Percentiles rank a stretch among this genome's conserved stretches.
Evolutionary conservation across 2,329 filamentous ascomycete species (phyloP).

Genomic region (Colletotrichum tamarilloi): DNA sequence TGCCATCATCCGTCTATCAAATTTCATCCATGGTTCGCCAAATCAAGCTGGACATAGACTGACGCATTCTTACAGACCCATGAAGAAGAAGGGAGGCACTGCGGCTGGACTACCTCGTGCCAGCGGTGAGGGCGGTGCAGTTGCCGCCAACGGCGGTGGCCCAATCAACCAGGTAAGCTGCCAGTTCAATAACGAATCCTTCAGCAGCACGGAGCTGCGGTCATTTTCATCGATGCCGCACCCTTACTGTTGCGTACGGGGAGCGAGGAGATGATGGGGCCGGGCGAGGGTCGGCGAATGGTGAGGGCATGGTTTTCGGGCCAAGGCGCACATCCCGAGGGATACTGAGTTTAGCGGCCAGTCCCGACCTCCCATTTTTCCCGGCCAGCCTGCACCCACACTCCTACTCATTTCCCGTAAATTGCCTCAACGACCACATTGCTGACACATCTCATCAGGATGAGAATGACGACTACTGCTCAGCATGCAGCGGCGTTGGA

Average conservation of each 20-base stretch:
- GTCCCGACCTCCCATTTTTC: slow-evolving; percentile 41
- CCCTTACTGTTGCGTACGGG: background rate
- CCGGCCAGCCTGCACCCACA: slow-evolving; percentile 38
- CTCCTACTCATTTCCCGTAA: slow-evolving; percentile 30
- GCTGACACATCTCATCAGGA: slow-evolving; percentile 56
- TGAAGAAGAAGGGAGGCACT: slow-evolving; percentile 79
- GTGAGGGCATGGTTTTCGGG: slow-evolving; percentile 10
- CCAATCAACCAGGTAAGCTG: slow-evolving; percentile 64
- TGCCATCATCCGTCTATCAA: slow-evolving; percentile 30
- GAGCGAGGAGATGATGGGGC: background rate
- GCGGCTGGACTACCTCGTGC: slow-evolving; percentile 75
- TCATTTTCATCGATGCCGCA: background rate
- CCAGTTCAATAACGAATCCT: background rate
- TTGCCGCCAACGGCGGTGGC: slow-evolving; percentile 69
- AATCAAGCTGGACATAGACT: background rate
- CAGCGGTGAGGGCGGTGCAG: slow-evolving; percentile 72
- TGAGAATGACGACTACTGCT: slow-evolving; percentile 92
- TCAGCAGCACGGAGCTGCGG: slow-evolving; percentile 1
- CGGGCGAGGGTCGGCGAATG: background rate
- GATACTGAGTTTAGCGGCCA: slow-evolving; percentile 39
- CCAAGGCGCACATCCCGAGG: slow-evolving; percentile 23
- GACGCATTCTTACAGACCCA: slow-evolving; percentile 64
- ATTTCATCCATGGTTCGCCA: background rate
- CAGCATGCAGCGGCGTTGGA: slow-evolving; percentile 84
- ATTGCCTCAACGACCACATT: slow-evolving; percentile 37